Conservation (phyloP, 2,329 filamentous ascomycete species). For the Paradendryphiella salina region DNA sequence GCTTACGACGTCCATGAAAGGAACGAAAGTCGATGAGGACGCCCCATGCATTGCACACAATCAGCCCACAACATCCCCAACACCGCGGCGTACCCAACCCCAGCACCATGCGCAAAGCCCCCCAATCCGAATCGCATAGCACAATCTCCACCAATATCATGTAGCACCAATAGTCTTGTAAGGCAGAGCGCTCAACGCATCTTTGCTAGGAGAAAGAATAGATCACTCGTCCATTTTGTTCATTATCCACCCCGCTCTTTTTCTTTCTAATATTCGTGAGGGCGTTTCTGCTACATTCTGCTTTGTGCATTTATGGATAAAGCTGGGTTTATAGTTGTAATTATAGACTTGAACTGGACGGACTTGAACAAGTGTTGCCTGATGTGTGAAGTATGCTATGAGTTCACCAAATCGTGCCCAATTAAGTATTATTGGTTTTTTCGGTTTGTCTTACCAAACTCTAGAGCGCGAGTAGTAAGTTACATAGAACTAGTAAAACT, state of each 20-base stretch:
- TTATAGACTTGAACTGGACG: slow-evolving; percentile 9
- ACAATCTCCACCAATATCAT: slow-evolving; percentile 37
- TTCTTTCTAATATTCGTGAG: neutral
- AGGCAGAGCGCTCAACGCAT: slow-evolving; percentile 20
- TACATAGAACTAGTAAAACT: no score
- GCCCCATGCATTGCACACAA: slow-evolving; percentile 10
- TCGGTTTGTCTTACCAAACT: no score
- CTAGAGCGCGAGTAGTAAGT: neutral
- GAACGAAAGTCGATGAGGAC: neutral
- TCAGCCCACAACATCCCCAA: slow-evolving; percentile 15
- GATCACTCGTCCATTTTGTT: slow-evolving; percentile 24
- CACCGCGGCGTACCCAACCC: slow-evolving; percentile 13
- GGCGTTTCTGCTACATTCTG: slow-evolving; percentile 12
- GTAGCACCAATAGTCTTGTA: slow-evolving; percentile 43
- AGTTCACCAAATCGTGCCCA: no score
- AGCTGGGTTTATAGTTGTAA: slow-evolving; percentile 25
- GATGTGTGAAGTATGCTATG: neutral
- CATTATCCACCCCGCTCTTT: neutral
- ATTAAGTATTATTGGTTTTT: no score
- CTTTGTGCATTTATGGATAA: slow-evolving; percentile 9
- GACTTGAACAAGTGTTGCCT: neutral
- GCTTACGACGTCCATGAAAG: neutral
- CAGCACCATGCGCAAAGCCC: slow-evolving; percentile 11
- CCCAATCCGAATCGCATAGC: slow-evolving; percentile 28
- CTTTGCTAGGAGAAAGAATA: slow-evolving; percentile 32